Evolutionary conservation across 352 stramenopile species (phyloP).

Genomic region (Halophytophthora batemanensis): DNA sequence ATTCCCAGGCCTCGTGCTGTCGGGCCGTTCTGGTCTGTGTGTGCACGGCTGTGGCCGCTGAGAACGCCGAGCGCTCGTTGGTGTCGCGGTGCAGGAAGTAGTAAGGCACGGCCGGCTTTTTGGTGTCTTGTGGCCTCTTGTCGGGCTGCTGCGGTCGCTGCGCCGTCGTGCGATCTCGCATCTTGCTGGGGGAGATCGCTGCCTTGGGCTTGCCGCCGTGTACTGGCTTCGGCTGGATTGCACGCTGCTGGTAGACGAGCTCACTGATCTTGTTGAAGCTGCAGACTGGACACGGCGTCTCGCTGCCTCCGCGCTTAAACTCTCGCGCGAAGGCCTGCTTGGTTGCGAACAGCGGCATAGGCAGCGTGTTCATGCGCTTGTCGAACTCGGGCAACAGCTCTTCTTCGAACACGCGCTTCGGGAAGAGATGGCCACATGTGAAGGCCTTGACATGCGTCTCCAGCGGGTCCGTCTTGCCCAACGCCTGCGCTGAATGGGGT

Average conservation of each 20-base stretch:
- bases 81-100: slow-evolving; percentile 61
- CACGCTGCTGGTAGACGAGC: slow-evolving; percentile 39
- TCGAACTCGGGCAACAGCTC: slow-evolving; percentile 81
- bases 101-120: slow-evolving; percentile 18
- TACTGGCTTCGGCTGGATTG: background rate
- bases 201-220: too few relatives aligned
- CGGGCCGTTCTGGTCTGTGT: slow-evolving; percentile 6
- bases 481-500: slow-evolving; percentile 56
- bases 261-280: slow-evolving; percentile 78
- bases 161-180: background rate
- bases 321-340: slow-evolving; percentile 63
- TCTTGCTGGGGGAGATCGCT: background rate
- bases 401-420: slow-evolving; percentile 84
- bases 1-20: slow-evolving; percentile 53
- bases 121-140: slow-evolving; percentile 2
- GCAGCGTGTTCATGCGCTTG: slow-evolving; percentile 67
- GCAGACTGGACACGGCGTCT: slow-evolving; percentile 80
- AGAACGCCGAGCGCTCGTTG: slow-evolving; percentile 28
- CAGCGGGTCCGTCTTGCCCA: slow-evolving; percentile 81
- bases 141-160: background rate
- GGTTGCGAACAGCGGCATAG: slow-evolving; percentile 56
- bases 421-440: slow-evolving; percentile 79
- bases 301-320: slow-evolving; percentile 54
- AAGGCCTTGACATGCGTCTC: slow-evolving; percentile 87
- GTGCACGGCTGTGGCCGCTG: slow-evolving; percentile 1